A percentile compares a stretch with the other conserved stretches of the same genome.
Evolutionary conservation across 345 rosid species (phyloP).

Genomic region (Psidium guajava): DNA sequence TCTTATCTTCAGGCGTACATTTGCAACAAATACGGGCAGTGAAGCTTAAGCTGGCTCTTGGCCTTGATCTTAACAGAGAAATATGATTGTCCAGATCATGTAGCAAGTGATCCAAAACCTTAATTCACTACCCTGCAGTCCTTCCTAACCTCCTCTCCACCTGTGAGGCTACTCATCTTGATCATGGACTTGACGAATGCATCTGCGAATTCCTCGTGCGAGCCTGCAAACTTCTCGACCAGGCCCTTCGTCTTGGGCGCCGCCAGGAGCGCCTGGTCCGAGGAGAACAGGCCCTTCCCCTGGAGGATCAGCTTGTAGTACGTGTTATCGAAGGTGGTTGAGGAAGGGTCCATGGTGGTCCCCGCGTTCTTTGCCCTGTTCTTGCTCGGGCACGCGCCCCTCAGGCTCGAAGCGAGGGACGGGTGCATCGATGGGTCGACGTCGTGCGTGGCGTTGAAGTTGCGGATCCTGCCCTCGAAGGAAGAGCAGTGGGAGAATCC

Average conservation of each 20-base stretch:
- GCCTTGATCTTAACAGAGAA: background rate
- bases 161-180: slow-evolving; percentile 69
- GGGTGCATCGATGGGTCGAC: slow-evolving; percentile 61
- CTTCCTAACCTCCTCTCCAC: slow-evolving; percentile 71
- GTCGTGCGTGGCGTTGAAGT: slow-evolving; percentile 43
- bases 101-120: background rate
- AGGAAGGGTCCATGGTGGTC: slow-evolving; percentile 39
- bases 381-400: slow-evolving; percentile 39
- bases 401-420: slow-evolving; percentile 43
- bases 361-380: slow-evolving; percentile 68
- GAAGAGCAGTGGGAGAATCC: slow-evolving; percentile 91
- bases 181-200: slow-evolving; percentile 75
- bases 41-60: background rate
- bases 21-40: background rate
- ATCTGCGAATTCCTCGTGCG: slow-evolving; percentile 23
- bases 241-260: slow-evolving; percentile 28
- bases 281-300: slow-evolving; percentile 67
- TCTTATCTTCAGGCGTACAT: background rate
- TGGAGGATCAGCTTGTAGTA: slow-evolving; percentile 63
- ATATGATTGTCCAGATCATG: background rate
- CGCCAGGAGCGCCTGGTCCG: slow-evolving; percentile 66
- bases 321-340: slow-evolving; percentile 43
- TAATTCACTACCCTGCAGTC: slow-evolving; percentile 40
- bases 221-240: slow-evolving; percentile 46
- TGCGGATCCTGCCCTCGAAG: slow-evolving; percentile 73